These are phyloP conservation scores for Stellera chamaejasme DNA, from an alignment of 345 rosid genomes.

Conservation along the genomic window DNA sequence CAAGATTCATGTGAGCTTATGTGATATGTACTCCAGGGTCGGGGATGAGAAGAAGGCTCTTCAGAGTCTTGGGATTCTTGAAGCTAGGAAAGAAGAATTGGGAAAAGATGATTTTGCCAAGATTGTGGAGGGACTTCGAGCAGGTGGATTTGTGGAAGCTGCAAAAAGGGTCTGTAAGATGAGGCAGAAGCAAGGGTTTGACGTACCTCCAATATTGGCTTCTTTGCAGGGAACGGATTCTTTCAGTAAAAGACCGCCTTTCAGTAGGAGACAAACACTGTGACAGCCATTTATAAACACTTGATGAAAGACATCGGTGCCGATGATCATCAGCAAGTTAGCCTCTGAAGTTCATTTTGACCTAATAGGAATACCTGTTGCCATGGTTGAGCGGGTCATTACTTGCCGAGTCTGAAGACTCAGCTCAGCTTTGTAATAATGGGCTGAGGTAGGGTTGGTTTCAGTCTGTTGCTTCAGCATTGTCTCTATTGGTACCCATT, in stretches of 20 bases:
- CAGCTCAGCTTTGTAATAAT: too few species aligned
- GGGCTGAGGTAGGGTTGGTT: too few species aligned
- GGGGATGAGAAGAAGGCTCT: conserved; percentile 74
- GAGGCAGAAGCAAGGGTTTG: conserved; percentile 54
- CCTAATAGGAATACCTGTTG: too few species aligned
- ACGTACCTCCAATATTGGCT: conserved; percentile 29
- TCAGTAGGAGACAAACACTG: conserved; percentile 14
- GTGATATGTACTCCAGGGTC: conserved; percentile 62
- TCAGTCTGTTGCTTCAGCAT: too few species aligned
- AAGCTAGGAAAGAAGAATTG: conserved; percentile 44
- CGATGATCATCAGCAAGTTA: conserved; percentile 1
- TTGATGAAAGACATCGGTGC: conserved; percentile 1
- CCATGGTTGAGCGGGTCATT: too few species aligned
- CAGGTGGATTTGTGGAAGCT: conserved; percentile 57
- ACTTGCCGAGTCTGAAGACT: too few species aligned
- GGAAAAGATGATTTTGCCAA: conserved; percentile 46
- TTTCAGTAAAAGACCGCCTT: conserved; percentile 17
- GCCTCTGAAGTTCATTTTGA: too few species aligned
- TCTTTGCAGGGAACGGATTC: too few species aligned
- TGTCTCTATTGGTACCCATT: too few species aligned
- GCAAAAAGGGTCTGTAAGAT: conserved; percentile 40
- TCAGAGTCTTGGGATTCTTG: conserved; percentile 60
- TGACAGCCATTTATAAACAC: conserved; percentile 4
- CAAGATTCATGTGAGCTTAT: conserved; percentile 62
- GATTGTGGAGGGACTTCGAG: conserved; percentile 44